Evolutionary conservation across 257 asterid species (phyloP).

Genomic region (Asclepias syriaca): DNA sequence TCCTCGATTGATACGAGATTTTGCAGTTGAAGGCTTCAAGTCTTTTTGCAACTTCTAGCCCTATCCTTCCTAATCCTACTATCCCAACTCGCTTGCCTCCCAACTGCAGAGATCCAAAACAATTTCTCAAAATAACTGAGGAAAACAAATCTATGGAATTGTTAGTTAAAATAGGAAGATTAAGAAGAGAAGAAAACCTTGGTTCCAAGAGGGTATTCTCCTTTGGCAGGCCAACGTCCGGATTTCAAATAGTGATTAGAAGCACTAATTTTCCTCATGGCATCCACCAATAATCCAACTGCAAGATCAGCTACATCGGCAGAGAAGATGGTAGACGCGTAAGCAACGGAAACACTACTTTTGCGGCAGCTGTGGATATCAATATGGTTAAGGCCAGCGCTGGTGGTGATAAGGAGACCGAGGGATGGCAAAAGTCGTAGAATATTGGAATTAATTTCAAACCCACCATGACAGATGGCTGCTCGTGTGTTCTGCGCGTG

Average conservation of each 20-base stretch:
- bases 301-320: conserved; percentile 32
- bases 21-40: conserved; percentile 61
- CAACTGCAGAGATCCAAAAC: conserved; percentile 30
- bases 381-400: conserved; percentile 62
- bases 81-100: conserved; percentile 67
- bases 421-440: conserved; percentile 51
- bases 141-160: background rate
- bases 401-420: conserved; percentile 40
- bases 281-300: conserved; percentile 30
- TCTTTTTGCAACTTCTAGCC: conserved; percentile 63
- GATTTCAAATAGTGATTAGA: conserved; percentile 40
- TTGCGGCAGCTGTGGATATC: conserved; percentile 67
- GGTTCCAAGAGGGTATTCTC: conserved; percentile 42
- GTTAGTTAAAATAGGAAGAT: too few relatives aligned
- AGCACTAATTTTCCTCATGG: conserved; percentile 21
- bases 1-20: conserved; percentile 53
- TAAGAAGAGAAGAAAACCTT: conserved; percentile 30
- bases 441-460: conserved; percentile 32
- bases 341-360: conserved; percentile 48
- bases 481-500: conserved; percentile 46
- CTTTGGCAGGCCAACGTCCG: conserved; percentile 44
- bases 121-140: background rate
- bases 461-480: conserved; percentile 25
- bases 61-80: conserved; percentile 86
- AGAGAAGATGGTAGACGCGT: conserved; percentile 27